Conservation (phyloP, 139 green algal species). For the Chlamydomonas sphaeroides region DNA sequence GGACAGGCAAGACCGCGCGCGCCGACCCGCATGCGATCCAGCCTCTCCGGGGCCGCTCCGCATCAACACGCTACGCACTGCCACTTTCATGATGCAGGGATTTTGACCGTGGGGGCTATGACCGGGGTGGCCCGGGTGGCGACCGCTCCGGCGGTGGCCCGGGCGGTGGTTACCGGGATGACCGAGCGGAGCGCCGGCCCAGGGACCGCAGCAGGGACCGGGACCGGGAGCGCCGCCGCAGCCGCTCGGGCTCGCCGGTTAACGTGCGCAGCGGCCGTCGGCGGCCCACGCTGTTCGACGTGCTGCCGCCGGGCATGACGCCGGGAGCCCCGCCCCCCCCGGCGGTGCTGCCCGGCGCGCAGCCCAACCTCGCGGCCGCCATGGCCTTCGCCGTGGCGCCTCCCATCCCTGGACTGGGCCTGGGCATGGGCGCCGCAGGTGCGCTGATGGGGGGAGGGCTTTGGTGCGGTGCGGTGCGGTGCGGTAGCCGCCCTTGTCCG, state of each 20-base stretch:
- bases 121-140: too few species aligned
- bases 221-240: conserved; percentile 16
- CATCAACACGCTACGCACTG: too few species aligned
- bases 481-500: too few species aligned
- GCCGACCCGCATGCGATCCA: too few species aligned
- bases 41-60: too few species aligned
- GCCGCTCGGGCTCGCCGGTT: conserved; percentile 20
- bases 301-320: conserved; percentile 26
- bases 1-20: background rate
- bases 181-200: background rate
- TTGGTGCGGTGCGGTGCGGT: too few species aligned
- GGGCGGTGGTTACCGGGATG: conserved; percentile 7
- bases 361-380: conserved; percentile 30
- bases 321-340: conserved; percentile 25
- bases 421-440: too few species aligned
- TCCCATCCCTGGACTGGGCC: too few species aligned
- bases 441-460: too few species aligned
- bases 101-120: background rate
- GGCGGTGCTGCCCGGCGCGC: conserved; percentile 25
- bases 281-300: conserved; percentile 30
- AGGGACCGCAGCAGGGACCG: too few species aligned
- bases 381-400: conserved; percentile 16
- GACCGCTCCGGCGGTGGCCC: background rate
- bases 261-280: background rate
- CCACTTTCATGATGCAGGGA: too few species aligned